These are phyloP conservation scores for Artemisia argyi DNA, from an alignment of 129 eudicot species.

Conservation along the genomic window DNA sequence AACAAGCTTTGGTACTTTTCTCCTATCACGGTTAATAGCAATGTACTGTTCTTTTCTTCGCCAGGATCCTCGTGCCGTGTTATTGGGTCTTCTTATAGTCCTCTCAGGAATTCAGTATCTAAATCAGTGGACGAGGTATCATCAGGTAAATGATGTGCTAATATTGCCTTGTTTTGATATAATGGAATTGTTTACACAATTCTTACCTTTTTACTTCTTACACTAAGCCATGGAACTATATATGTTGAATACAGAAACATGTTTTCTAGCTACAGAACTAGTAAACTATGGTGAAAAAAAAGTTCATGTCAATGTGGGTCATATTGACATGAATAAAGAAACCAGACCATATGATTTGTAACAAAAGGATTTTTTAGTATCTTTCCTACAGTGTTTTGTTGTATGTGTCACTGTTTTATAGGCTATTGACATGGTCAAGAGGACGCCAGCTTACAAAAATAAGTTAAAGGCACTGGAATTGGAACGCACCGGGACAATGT, in stretches of 20 bases:
- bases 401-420: slow-evolving; percentile 25
- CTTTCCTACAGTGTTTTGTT: not conserved
- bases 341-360: not conserved
- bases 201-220: not conserved
- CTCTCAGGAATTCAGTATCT: slow-evolving; percentile 88
- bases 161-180: not conserved
- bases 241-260: not conserved
- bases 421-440: slow-evolving; percentile 98
- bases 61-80: slow-evolving; percentile 96
- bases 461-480: slow-evolving; percentile 78
- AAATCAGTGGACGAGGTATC: slow-evolving; percentile 95
- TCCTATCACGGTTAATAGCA: not conserved
- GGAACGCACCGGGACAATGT: slow-evolving; percentile 81
- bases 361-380: not conserved
- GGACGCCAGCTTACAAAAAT: slow-evolving; percentile 94
- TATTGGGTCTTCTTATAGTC: slow-evolving; percentile 83
- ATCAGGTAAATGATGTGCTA: slow-evolving; percentile 63
- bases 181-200: not conserved
- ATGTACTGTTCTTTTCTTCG: slow-evolving; percentile 14
- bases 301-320: not conserved
- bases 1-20: slow-evolving; percentile 5
- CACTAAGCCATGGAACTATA: not conserved
- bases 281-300: not conserved
- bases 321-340: slow-evolving; percentile 10
- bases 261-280: slow-evolving; percentile 12